A percentile compares a stretch with the other conserved stretches of the same genome.
These are phyloP conservation scores for Arthrinium puccinioides DNA, from an alignment of 2,329 filamentous ascomycete species.

Conservation along the genomic window DNA sequence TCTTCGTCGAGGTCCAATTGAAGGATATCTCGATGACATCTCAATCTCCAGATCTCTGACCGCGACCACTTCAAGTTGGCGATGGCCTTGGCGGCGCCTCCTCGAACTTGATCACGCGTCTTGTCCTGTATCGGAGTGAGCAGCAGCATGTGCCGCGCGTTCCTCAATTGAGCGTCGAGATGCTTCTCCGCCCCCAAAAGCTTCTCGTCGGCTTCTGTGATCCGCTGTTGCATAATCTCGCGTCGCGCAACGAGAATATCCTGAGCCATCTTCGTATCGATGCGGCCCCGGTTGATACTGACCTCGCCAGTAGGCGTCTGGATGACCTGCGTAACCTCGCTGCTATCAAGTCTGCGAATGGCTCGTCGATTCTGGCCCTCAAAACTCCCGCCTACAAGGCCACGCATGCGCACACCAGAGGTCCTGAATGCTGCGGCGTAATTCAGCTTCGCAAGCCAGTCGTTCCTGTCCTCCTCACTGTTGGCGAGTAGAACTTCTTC, in stretches of 20 bases:
- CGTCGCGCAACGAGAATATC: conserved; percentile 79
- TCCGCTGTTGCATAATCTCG: conserved; percentile 76
- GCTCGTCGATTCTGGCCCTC: conserved; percentile 72
- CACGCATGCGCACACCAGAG: conserved; percentile 83
- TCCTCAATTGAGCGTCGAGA: conserved; percentile 75
- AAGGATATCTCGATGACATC: conserved; percentile 84
- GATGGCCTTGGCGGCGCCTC: conserved; percentile 75
- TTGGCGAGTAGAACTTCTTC: conserved; percentile 91
- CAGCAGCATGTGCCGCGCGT: conserved; percentile 83
- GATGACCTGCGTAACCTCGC: conserved; percentile 51
- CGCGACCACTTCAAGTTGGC: conserved; percentile 91
- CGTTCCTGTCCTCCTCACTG: conserved; percentile 85
- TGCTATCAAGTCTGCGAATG: conserved; percentile 62
- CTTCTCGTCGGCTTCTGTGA: conserved; percentile 75
- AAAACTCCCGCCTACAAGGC: conserved; percentile 76
- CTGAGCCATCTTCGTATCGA: conserved; percentile 75
- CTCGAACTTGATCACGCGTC: conserved; percentile 78
- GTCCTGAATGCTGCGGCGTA: conserved; percentile 93
- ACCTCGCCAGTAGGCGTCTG: conserved; percentile 69
- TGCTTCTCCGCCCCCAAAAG: conserved; percentile 66
- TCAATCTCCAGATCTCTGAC: conserved; percentile 87
- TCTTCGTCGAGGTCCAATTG: conserved; percentile 82
- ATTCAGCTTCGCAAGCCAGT: conserved; percentile 94
- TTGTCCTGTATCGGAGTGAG: conserved; percentile 87
- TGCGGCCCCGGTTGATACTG: conserved; percentile 63